Percentiles rank a stretch among this genome's conserved stretches.
Conservation (phyloP, 2,329 filamentous ascomycete species). For the Sclerotinia borealis region DNA sequence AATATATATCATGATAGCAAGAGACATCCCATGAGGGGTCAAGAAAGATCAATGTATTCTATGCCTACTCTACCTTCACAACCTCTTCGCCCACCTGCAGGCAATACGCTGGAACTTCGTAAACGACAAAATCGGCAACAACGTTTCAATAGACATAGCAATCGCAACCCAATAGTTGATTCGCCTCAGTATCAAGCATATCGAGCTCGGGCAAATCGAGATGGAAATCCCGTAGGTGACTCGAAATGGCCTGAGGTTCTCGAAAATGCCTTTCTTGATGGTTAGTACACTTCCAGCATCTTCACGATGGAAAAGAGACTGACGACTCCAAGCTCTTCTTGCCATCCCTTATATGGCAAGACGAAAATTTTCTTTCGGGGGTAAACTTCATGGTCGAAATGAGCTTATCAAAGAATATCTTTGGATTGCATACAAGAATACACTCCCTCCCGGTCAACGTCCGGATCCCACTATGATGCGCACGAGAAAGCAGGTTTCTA, state of each 20-base stretch:
- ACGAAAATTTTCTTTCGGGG: slow-evolving; percentile 59
- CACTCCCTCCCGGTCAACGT: slow-evolving; percentile 40
- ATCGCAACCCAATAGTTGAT: slow-evolving; percentile 53
- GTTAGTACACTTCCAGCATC: slow-evolving; percentile 37
- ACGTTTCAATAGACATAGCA: slow-evolving; percentile 27
- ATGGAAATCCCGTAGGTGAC: slow-evolving; percentile 53
- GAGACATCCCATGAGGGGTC: slow-evolving; percentile 16
- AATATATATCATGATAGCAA: slow-evolving; percentile 29
- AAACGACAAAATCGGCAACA: slow-evolving; percentile 31
- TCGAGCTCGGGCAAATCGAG: slow-evolving; percentile 57
- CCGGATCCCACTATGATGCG: slow-evolving; percentile 41
- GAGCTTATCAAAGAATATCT: slow-evolving; percentile 66
- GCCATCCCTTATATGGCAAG: slow-evolving; percentile 61
- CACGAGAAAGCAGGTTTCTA: slow-evolving; percentile 59
- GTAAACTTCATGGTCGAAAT: slow-evolving; percentile 60
- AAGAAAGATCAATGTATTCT: slow-evolving; percentile 24
- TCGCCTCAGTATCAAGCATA: slow-evolving; percentile 60
- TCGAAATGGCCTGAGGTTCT: slow-evolving; percentile 56
- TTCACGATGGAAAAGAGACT: not conserved
- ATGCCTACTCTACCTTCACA: slow-evolving; percentile 28
- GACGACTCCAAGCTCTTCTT: slow-evolving; percentile 45
- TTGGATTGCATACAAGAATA: slow-evolving; percentile 42
- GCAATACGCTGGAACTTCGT: slow-evolving; percentile 27
- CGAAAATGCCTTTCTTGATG: slow-evolving; percentile 62
- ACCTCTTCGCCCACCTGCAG: slow-evolving; percentile 19